Evolutionary conservation across 2,329 filamentous ascomycete genomes (phyloP).

Genomic region (Cladobotryum protrusum): DNA sequence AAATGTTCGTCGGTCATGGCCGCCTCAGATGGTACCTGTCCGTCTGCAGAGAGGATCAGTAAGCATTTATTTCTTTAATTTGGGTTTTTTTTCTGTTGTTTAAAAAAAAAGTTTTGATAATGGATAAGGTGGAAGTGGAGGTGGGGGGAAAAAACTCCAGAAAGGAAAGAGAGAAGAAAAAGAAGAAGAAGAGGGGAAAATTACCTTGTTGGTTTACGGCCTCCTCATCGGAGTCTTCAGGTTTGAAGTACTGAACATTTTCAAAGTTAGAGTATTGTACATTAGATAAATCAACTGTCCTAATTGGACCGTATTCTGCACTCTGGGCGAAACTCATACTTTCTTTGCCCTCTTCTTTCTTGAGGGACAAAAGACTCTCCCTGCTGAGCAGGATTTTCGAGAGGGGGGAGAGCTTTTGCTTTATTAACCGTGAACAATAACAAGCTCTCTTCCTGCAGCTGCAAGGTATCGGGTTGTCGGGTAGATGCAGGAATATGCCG

Average conservation of each 20-base stretch:
- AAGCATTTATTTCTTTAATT: neutral
- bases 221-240: conserved; percentile 36
- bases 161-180: too few relatives aligned
- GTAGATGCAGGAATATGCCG: conserved; percentile 24
- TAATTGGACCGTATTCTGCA: conserved; percentile 33
- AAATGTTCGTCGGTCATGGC: conserved; percentile 7
- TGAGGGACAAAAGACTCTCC: conserved; percentile 16
- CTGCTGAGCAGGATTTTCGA: conserved; percentile 14
- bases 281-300: conserved; percentile 32
- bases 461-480: conserved; percentile 26
- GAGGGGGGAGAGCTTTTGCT: conserved; percentile 24
- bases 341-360: conserved; percentile 24
- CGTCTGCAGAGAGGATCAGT: conserved; percentile 1
- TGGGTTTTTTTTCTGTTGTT: neutral
- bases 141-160: too few relatives aligned
- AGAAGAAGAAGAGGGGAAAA: neutral
- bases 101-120: neutral
- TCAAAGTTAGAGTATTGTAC: conserved; percentile 39
- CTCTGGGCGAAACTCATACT: conserved; percentile 37
- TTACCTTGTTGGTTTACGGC: conserved; percentile 18
- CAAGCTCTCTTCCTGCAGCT: conserved; percentile 8
- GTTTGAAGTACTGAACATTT: conserved; percentile 35
- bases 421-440: neutral
- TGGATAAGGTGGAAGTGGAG: neutral
- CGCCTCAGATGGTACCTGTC: conserved; percentile 4